phyloP scores from a whole-genome alignment of 2,329 filamentous ascomycete species.

The Lasiodiplodia theobromae region DNA sequence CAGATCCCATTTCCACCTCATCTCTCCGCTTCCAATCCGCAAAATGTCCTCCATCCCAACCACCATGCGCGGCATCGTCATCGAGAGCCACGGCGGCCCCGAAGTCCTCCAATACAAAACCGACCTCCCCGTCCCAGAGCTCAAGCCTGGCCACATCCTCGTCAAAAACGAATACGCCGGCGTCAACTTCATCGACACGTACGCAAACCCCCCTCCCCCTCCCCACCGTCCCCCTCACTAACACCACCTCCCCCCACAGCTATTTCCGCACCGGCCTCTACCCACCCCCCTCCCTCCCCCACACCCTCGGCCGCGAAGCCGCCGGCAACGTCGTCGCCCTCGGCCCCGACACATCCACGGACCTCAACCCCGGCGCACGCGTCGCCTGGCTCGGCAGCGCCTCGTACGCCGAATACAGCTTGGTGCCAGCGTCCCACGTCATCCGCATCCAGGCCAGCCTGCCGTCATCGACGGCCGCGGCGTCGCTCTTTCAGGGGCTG shows the following conservation, averaged over 20 bases:
- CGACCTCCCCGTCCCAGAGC: conserved; percentile 73
- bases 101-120: conserved; percentile 76
- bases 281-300: conserved; percentile 69
- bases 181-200: conserved; percentile 89
- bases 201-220: conserved; percentile 35
- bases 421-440: conserved; percentile 60
- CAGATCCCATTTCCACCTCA: too few species aligned
- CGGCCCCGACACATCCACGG: conserved; percentile 69
- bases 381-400: conserved; percentile 71
- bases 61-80: conserved; percentile 76
- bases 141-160: conserved; percentile 74
- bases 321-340: conserved; percentile 73
- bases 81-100: conserved; percentile 74
- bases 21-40: too few species aligned
- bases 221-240: not conserved
- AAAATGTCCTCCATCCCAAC: conserved; percentile 61
- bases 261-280: conserved; percentile 92
- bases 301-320: conserved; percentile 81
- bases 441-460: conserved; percentile 71
- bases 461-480: conserved; percentile 68
- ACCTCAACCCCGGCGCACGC: conserved; percentile 69
- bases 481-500: conserved; percentile 77
- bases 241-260: conserved; percentile 41
- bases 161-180: conserved; percentile 82
- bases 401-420: conserved; percentile 66